Conservation (phyloP, 208 protist species). For the Strigomonas culicis region DNA sequence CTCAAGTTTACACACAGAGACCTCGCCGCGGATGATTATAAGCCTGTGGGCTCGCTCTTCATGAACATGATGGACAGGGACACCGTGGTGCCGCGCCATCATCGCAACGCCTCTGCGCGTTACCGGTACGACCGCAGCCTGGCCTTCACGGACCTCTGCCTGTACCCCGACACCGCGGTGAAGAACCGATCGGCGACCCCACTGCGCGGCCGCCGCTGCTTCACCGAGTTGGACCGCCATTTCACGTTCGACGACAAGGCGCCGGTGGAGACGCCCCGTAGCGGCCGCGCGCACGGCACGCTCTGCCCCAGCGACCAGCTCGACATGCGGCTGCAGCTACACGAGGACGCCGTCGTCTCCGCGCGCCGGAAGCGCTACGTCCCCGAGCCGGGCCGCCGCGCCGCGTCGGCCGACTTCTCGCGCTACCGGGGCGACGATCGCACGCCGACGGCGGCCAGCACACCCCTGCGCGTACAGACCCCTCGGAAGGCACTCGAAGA, state of each 20-base stretch:
- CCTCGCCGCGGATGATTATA: slow-evolving; percentile 40
- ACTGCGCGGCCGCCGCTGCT: slow-evolving; percentile 32
- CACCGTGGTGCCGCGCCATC: slow-evolving; percentile 21
- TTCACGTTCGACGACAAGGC: background rate
- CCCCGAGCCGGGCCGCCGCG: slow-evolving; percentile 17
- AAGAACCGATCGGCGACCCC: slow-evolving; percentile 13
- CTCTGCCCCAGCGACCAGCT: slow-evolving; percentile 26
- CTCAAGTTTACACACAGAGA: slow-evolving; percentile 47
- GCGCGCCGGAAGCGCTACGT: slow-evolving; percentile 36
- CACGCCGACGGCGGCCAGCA: background rate
- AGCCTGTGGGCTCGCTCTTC: slow-evolving; percentile 70
- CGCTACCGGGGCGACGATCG: background rate
- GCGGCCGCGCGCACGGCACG: background rate
- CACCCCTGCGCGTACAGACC: background rate
- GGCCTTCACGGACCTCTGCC: slow-evolving; percentile 48
- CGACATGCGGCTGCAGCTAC: slow-evolving; percentile 23
- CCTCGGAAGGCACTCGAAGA: slow-evolving; percentile 3
- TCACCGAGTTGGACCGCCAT: slow-evolving; percentile 14
- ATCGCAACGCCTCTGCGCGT: slow-evolving; percentile 26
- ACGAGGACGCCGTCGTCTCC: slow-evolving; percentile 8
- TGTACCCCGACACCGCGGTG: slow-evolving; percentile 27
- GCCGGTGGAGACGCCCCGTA: slow-evolving; percentile 2
- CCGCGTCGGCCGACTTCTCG: slow-evolving; percentile 6
- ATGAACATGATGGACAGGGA: slow-evolving; percentile 50
- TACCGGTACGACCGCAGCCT: slow-evolving; percentile 43